These are phyloP conservation scores for Curvularia eragrostidis DNA, from an alignment of 2,329 filamentous ascomycete species.

Conservation along the genomic window DNA sequence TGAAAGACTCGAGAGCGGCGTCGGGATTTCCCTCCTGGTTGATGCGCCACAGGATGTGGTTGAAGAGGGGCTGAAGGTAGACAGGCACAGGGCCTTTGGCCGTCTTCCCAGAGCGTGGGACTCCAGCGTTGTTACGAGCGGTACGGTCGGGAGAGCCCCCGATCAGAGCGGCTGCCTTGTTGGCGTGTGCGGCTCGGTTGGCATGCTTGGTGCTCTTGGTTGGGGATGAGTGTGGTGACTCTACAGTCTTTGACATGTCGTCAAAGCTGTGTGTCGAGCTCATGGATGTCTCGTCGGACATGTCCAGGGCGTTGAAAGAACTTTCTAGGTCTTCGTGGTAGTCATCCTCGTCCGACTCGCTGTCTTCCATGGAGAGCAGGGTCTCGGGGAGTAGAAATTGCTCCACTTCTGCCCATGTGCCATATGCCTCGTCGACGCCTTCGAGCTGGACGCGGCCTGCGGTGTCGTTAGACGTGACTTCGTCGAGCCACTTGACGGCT, in stretches of 20 bases:
- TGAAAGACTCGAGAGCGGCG: slow-evolving; percentile 58
- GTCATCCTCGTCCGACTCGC: slow-evolving; percentile 47
- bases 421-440: slow-evolving; percentile 56
- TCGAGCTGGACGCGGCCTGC: slow-evolving; percentile 54
- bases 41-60: slow-evolving; percentile 60
- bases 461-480: slow-evolving; percentile 54
- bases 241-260: slow-evolving; percentile 47
- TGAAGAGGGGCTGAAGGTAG: slow-evolving; percentile 57
- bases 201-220: slow-evolving; percentile 24
- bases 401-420: slow-evolving; percentile 59
- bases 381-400: slow-evolving; percentile 57
- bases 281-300: slow-evolving; percentile 50
- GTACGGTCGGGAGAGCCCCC: slow-evolving; percentile 36
- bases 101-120: slow-evolving; percentile 31
- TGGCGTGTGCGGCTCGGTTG: slow-evolving; percentile 38
- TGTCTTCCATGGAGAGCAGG: slow-evolving; percentile 57
- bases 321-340: slow-evolving; percentile 49
- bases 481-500: slow-evolving; percentile 59
- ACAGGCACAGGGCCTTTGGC: slow-evolving; percentile 46
- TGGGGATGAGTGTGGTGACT: slow-evolving; percentile 51
- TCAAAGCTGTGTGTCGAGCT: slow-evolving; percentile 54
- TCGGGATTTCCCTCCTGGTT: slow-evolving; percentile 57
- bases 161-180: slow-evolving; percentile 16
- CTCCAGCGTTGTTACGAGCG: slow-evolving; percentile 40
- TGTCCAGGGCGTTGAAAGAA: slow-evolving; percentile 47